Conservation (phyloP, 441 rosid genomes). For the Pelargonium fulgidum region DNA sequence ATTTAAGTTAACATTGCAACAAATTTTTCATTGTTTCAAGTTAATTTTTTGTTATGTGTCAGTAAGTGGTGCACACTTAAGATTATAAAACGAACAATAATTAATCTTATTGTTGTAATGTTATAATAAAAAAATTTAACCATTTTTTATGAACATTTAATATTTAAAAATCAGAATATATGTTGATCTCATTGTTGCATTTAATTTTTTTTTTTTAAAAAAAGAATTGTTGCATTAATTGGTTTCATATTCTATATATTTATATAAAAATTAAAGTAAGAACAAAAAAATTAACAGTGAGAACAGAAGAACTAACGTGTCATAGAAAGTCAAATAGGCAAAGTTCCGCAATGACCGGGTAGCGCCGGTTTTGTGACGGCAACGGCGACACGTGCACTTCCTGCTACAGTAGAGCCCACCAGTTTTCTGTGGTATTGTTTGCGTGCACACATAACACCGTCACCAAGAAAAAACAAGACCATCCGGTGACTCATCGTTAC, state of each 20-base stretch:
- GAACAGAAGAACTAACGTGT: conserved; percentile 25
- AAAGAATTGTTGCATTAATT: no score
- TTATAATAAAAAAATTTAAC: no score
- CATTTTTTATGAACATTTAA: no score
- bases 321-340: conserved; percentile 42
- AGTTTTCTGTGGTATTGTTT: background rate
- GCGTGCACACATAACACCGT: background rate
- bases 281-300: background rate
- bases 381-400: conserved; percentile 20
- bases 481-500: background rate
- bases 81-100: no score
- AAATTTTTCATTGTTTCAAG: no score
- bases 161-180: no score
- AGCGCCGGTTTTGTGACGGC: conserved; percentile 56
- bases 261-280: background rate
- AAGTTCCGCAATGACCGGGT: conserved; percentile 41
- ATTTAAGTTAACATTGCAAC: no score
- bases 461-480: background rate
- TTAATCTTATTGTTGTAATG: no score
- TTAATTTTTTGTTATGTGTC: no score
- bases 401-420: conserved; percentile 1
- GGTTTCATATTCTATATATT: background rate
- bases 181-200: no score
- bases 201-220: no score
- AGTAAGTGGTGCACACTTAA: no score